Evolutionary conservation across 2,329 filamentous ascomycete genomes (phyloP), one percentile per base, ranked within the genome.

Genomic region (Scedosporium minutisporum): DNA sequence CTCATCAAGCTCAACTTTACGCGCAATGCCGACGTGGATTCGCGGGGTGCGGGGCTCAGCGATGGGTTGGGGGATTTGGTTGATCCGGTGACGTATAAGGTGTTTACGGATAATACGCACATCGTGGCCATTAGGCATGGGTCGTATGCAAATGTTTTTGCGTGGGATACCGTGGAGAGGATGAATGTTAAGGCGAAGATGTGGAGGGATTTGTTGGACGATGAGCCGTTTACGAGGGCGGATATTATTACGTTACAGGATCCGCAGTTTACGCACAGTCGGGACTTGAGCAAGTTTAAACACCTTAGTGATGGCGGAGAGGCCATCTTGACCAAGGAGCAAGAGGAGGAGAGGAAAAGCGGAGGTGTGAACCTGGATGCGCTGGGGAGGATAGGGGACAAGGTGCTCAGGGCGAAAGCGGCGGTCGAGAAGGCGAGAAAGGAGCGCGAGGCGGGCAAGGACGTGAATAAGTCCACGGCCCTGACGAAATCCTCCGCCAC

Each of bases 211-310:
- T 77, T 99, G 53, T 83, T 97, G 7, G 91, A 89, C 69, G 93
- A 99, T 68, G 82, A 87, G 65, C 89, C 92, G 64, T 99, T 99
- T 70, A 85, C 85, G 33, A 85, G 95, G 65, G 90, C 90, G 68
- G 95, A 99, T 74, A 93, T 99, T 65, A 96, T 99, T 70, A 97
- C 92, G 0, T 78, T 99, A 9, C 96, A 99, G 72, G 95, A 99
- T 72, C 95, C 95, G 10, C 93, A 96, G 72, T 96, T 96, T 73
- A 80, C 95, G 21, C 87, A 89, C 63, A 86, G 87, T 62, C 80
- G 93, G 67, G 90, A 97, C 72, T 80, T 97, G 65, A 92, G 87
- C 74, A 85, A 87, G 57, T 99, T 96, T 80, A 93, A 95, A 71
- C 93, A 92, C 69, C 75, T 99, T 62, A 86, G 92, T 69, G 91